Percentiles rank a stretch among this genome's conserved stretches.
phyloP scores from a whole-genome alignment of 1,284 basidiomycete species.

The Coniophora puteana region DNA sequence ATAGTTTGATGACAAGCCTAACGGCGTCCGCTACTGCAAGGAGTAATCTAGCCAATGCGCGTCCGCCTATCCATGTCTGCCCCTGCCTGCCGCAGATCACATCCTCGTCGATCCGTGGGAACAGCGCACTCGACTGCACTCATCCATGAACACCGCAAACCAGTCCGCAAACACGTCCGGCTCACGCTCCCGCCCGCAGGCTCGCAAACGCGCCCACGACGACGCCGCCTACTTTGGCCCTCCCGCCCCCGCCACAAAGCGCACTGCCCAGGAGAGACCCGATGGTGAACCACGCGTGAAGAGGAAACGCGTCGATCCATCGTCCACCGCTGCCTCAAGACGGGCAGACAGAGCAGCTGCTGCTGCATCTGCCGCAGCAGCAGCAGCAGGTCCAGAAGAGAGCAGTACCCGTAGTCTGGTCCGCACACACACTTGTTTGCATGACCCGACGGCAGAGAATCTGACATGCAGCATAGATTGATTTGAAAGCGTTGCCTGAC shows the following conservation, averaged over 20 bases:
- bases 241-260: conserved; percentile 41
- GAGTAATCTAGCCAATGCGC: neutral
- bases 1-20: too few relatives aligned
- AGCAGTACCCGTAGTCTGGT: conserved; percentile 32
- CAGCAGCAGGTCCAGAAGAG: conserved; percentile 39
- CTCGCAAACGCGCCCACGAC: conserved; percentile 57
- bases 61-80: too few relatives aligned
- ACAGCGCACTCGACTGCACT: conserved; percentile 21
- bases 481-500: conserved; percentile 62
- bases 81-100: neutral
- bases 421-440: neutral
- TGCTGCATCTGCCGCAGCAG: too few relatives aligned
- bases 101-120: conserved; percentile 34
- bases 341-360: conserved; percentile 20
- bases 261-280: conserved; percentile 53
- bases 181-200: conserved; percentile 53
- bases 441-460: conserved; percentile 1
- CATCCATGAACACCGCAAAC: too few relatives aligned
- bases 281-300: conserved; percentile 69
- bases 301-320: conserved; percentile 58
- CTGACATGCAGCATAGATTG: conserved; percentile 44
- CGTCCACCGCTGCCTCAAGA: conserved; percentile 17
- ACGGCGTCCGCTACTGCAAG: neutral
- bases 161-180: too few relatives aligned
- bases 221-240: conserved; percentile 62